A percentile compares a stretch with the other conserved stretches of the same genome.
phyloP scores from a whole-genome alignment of 805 yeast species.

The Yarrowia yakushimensis region DNA sequence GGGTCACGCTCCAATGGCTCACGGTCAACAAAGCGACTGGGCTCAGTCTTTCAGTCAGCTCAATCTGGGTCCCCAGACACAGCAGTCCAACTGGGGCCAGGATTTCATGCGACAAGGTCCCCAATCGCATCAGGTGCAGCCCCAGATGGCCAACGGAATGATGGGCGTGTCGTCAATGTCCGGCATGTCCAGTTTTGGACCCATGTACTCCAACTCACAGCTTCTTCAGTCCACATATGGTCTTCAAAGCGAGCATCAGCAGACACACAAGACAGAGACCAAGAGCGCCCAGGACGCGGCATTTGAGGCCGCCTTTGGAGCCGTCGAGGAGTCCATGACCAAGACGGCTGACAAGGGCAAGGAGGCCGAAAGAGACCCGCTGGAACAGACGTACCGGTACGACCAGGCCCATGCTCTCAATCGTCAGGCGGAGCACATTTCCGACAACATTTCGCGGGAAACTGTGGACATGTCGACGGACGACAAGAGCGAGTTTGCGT shows the following conservation, averaged over 20 bases:
- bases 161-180: slow-evolving; percentile 7
- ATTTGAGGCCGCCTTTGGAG: slow-evolving; percentile 33
- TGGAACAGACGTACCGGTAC: slow-evolving; percentile 4
- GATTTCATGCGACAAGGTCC: slow-evolving; percentile 9
- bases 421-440: background rate
- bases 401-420: slow-evolving; percentile 6
- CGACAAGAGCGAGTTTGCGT: slow-evolving; percentile 13
- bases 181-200: background rate
- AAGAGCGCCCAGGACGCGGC: slow-evolving; percentile 27
- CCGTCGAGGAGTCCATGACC: slow-evolving; percentile 28
- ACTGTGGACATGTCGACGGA: slow-evolving; percentile 32
- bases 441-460: background rate
- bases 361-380: background rate
- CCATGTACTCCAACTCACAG: slow-evolving; percentile 22
- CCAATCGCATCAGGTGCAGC: slow-evolving; percentile 16
- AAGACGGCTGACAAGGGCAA: slow-evolving; percentile 10
- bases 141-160: slow-evolving; percentile 9
- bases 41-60: slow-evolving; percentile 12
- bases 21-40: background rate
- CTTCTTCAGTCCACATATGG: slow-evolving; percentile 18
- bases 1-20: background rate
- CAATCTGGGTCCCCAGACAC: slow-evolving; percentile 9
- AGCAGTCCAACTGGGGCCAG: slow-evolving; percentile 18
- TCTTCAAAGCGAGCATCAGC: slow-evolving; percentile 31
- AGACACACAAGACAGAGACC: slow-evolving; percentile 28